Conservation (phyloP, 441 rosid species). For the Mallotus repandus region DNA sequence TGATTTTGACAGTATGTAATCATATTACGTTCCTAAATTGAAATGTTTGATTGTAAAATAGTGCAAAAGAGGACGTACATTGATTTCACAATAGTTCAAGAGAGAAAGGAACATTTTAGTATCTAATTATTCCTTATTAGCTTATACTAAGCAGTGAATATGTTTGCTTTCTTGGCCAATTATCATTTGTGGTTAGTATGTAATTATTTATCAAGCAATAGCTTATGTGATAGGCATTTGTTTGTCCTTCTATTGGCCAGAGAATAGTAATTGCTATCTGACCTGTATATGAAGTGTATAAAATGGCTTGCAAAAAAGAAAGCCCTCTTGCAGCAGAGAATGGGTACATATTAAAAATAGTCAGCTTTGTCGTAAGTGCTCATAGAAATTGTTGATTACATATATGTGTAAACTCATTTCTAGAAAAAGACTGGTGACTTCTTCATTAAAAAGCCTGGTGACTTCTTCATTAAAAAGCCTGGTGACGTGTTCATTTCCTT, state of each 20-base stretch:
- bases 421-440: no score
- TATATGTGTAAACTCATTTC: neutral
- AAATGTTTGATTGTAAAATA: neutral
- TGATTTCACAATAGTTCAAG: neutral
- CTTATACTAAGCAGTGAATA: neutral
- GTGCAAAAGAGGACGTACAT: neutral
- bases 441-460: no score
- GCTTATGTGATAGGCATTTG: neutral
- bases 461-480: no score
- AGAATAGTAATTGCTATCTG: neutral
- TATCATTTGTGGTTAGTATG: neutral
- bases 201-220: neutral
- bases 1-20: neutral
- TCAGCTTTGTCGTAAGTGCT: neutral
- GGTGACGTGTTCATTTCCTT: no score
- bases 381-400: neutral
- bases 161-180: no score
- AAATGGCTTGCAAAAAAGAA: neutral
- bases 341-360: neutral
- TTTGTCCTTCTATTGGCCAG: neutral
- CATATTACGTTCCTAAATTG: slow-evolving; percentile 1
- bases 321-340: neutral
- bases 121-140: neutral
- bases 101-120: neutral
- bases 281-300: neutral